Evolutionary conservation across 108 stramenopile species (phyloP), one percentile per base, ranked within the genome.

Genomic region (Nitzschia sp.): DNA sequence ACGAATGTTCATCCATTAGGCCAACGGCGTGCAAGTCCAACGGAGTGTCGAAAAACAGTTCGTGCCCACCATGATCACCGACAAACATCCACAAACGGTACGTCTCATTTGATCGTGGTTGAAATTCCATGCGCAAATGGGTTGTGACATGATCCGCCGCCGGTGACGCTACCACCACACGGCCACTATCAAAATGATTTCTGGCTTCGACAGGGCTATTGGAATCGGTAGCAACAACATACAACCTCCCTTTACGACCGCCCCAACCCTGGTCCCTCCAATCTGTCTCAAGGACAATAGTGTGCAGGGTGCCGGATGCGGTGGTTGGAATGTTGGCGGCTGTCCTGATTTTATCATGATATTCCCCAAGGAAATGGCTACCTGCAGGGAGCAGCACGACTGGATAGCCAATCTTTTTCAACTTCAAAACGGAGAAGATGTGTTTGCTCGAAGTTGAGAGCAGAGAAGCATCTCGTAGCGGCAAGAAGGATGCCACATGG

Each of bases 231-330:
- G 64, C 64, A 66, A 53, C 49, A 53, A 66, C 30, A 18, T 30
- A 53, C 5, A 66, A 30, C 21, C 3, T 1, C 3, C 67, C 67
- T 68, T 68, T 68, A 8, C 36, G 4, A 25, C 46, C 18, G 35
- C 67, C 67, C 55, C 67, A 58, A 8, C 67, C 67, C 32, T 68
- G 67, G 57, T 68, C 67, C 27, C 54, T 57, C 67, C 67, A 68
- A 13, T 21, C 25, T 30, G 53, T 29, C 8, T 42, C 17, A 6
- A 68, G 25, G 2, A 58, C 3, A 45, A 68, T 36, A 19, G 67
- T 30, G 45, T 68, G 67, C 28, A 28, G 25, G 2, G 27, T 23
- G 24, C 46, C 42, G 2, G 23, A 54, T 38, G 27, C 19, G 0
- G 27, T 31, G 31, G 34, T 33, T 28, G 67, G 67, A 46, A 68